Evolutionary conservation across 2,329 filamentous ascomycete species (phyloP).

Genomic region (Rhytidhysteron rufulum): DNA sequence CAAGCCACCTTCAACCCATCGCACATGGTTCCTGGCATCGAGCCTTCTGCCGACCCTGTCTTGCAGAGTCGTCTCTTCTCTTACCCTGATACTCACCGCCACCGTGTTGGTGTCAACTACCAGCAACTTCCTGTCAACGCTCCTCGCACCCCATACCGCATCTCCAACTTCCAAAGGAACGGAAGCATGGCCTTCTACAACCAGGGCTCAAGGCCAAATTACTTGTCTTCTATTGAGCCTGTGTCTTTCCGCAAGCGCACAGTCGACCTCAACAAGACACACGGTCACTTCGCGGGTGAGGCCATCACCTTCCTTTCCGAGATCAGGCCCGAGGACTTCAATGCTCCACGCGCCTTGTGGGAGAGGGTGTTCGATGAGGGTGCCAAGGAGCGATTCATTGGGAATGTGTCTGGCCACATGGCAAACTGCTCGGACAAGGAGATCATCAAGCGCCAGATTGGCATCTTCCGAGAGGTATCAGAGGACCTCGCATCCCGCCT

Average conservation of each 20-base stretch:
- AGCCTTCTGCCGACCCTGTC: constrained; percentile 67
- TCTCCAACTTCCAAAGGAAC: constrained; percentile 67
- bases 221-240: constrained; percentile 52
- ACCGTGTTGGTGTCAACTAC: constrained; percentile 56
- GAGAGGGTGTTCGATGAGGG: constrained; percentile 59
- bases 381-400: constrained; percentile 56
- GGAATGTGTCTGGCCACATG: constrained; percentile 61
- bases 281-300: constrained; percentile 48
- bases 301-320: constrained; percentile 50
- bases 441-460: constrained; percentile 61
- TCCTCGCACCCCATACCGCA: constrained; percentile 53
- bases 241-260: constrained; percentile 46
- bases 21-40: constrained; percentile 63
- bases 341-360: constrained; percentile 56
- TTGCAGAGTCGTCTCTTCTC: constrained; percentile 68
- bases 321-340: constrained; percentile 52
- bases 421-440: constrained; percentile 54
- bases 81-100: constrained; percentile 63
- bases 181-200: constrained; percentile 67
- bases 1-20: constrained; percentile 67
- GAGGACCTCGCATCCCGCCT: constrained; percentile 55
- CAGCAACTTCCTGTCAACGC: constrained; percentile 55
- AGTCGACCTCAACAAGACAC: constrained; percentile 47
- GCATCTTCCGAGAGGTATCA: constrained; percentile 61
- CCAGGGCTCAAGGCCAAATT: constrained; percentile 57